Percentiles rank a stretch among this genome's conserved stretches.
These are phyloP conservation scores for Suillus paluster DNA, from an alignment of 768 basidiomycete species.

Conservation along the genomic window DNA sequence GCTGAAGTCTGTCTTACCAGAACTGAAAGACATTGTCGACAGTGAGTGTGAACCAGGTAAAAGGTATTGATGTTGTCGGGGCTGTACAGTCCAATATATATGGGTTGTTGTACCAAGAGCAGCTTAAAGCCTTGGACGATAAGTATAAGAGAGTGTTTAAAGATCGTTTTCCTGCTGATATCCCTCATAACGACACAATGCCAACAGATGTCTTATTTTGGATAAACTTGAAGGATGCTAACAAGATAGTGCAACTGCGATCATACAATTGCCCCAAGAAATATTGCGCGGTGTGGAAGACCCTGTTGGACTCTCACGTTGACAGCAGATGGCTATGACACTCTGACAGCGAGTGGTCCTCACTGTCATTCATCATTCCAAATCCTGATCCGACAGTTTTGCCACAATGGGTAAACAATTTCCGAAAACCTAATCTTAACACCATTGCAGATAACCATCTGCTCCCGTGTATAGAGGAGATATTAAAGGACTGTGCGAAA, in stretches of 20 bases:
- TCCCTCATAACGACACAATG: constrained; percentile 26
- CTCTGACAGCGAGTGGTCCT: constrained; percentile 34
- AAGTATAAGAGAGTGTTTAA: no score
- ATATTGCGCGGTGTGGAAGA: constrained; percentile 38
- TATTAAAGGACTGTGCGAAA: constrained; percentile 26
- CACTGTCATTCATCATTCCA: constrained; percentile 42
- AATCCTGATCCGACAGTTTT: constrained; percentile 30
- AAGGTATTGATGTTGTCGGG: constrained; percentile 1
- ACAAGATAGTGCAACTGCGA: constrained; percentile 23
- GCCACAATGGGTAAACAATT: constrained; percentile 36
- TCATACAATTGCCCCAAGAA: constrained; percentile 39
- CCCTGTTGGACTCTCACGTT: constrained; percentile 38
- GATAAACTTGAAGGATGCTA: constrained; percentile 33
- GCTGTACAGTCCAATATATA: no score
- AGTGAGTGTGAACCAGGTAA: neutral
- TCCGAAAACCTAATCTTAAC: constrained; percentile 25
- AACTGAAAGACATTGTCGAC: neutral
- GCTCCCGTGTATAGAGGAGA: constrained; percentile 22
- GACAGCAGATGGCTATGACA: constrained; percentile 34
- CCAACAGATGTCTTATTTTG: constrained; percentile 26
- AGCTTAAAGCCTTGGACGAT: no score
- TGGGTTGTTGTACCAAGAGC: no score
- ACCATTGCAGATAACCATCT: constrained; percentile 23
- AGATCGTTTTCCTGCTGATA: constrained; percentile 29
- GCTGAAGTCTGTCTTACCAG: neutral